These are phyloP conservation scores for Ceratocystiopsis sp. DNA, from an alignment of 2,329 filamentous ascomycete genomes.

Conservation along the genomic window DNA sequence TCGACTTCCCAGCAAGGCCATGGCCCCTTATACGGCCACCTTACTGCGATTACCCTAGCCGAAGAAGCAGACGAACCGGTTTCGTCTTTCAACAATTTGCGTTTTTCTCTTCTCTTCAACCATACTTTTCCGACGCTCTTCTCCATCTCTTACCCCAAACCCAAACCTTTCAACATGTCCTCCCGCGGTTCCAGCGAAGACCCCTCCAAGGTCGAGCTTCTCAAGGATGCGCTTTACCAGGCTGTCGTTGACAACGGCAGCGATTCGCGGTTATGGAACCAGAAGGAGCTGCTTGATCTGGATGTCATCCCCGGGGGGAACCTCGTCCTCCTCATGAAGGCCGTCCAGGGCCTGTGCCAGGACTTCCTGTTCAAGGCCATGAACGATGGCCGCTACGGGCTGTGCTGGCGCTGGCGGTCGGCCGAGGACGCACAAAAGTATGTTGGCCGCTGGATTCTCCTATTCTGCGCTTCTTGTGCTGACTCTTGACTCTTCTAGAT, in stretches of 20 bases:
- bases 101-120: not conserved
- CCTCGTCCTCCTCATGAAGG: conserved; percentile 33
- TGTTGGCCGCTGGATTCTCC: too few relatives aligned
- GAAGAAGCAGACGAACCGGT: not conserved
- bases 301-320: conserved; percentile 40
- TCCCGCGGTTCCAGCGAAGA: conserved; percentile 12
- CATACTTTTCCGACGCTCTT: not conserved
- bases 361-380: conserved; percentile 42
- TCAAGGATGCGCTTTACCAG: conserved; percentile 41
- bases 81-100: not conserved
- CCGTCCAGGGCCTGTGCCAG: conserved; percentile 39
- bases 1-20: too few relatives aligned
- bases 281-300: conserved; percentile 39
- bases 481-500: conserved; percentile 12
- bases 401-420: conserved; percentile 42
- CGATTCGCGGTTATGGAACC: conserved; percentile 34
- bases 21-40: too few relatives aligned
- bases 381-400: conserved; percentile 22
- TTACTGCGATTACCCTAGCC: too few relatives aligned
- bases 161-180: conserved; percentile 5
- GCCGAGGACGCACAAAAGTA: conserved; percentile 43
- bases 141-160: too few relatives aligned
- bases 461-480: too few relatives aligned
- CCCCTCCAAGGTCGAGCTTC: conserved; percentile 27
- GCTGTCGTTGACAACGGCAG: conserved; percentile 32